Base-by-base conservation (phyloP, 129 eudicot species). In the Flaveria sonorensis region DNA sequence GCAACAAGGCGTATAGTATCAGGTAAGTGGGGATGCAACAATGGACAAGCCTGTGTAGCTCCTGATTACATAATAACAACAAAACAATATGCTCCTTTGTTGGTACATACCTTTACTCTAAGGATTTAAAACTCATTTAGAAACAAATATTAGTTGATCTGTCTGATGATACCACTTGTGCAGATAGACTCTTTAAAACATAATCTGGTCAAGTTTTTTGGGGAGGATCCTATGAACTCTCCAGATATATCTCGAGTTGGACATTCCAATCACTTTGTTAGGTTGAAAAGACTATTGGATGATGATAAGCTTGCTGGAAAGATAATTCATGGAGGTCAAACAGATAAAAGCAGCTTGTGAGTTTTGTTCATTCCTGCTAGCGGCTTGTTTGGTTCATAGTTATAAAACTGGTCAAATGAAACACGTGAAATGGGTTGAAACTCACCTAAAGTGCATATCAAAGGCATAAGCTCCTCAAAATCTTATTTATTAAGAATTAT, bases 21-120 rank as follows among this genome's bases (percentile, higher is more conserved):
- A 23, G 97, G 97, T 65, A 91, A 91, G 73, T 91, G 97, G 97
- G 97, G 88, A 40, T 82, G 83, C 73, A 91, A 91, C 81, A 91
- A 86, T 75, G 97, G 97, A 53, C 97, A 91, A 83, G 88, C 97
- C 10, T 91, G 97, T 51, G 83, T 91, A 70, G 78, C 91, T 64
- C 89, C 91, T 56, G 97, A 91, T 83, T 86, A 91, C 82, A 42
- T 91, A 24, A 66, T 90, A 76, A 91, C 98, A 64, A 88, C 97
- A 2, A 93, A 87, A 79, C 84, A 84, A 20, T 84, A 42, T 83
- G 96, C 93, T 74, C 87, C 97, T 23, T 77, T 74, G 77, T 72
- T 93, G 88, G 98, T 93, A 86, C 75, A 71, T 46, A 3, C 51
- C 26, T 45, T 28, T 45, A 47, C 13, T 66, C 39, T 39, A 83